A percentile compares a stretch with the other conserved stretches of the same genome.
These are phyloP conservation scores for Hypoxylon sp. DNA, from an alignment of 2,329 filamentous ascomycete genomes.

Conservation along the genomic window DNA sequence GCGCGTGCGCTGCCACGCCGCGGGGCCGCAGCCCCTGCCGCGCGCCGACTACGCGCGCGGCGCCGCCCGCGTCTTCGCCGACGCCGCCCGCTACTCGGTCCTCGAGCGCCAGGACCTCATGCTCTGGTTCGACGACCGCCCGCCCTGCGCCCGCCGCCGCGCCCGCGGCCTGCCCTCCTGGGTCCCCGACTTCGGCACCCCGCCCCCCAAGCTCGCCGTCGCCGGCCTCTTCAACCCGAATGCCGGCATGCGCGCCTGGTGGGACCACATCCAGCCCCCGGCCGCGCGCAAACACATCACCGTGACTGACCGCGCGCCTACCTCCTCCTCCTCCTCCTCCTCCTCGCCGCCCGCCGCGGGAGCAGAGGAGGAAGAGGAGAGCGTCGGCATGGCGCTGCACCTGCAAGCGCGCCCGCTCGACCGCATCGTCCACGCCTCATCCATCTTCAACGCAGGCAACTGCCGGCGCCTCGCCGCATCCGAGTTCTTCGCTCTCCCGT, in stretches of 20 bases:
- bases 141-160: conserved; percentile 30
- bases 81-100: conserved; percentile 34
- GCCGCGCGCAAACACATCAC: conserved; percentile 23
- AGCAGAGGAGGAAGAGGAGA: too few species aligned
- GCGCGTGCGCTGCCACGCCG: conserved; percentile 20
- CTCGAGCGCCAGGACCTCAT: conserved; percentile 39
- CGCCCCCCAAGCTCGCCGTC: neutral
- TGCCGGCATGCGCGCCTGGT: conserved; percentile 30
- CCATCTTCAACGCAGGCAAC: conserved; percentile 36
- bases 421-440: conserved; percentile 34
- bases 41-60: conserved; percentile 36
- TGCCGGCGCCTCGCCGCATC: conserved; percentile 19
- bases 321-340: neutral
- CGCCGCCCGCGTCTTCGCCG: conserved; percentile 31
- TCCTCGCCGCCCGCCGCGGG: too few species aligned
- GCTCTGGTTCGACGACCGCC: conserved; percentile 32
- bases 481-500: conserved; percentile 28
- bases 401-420: conserved; percentile 34
- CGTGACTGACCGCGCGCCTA: neutral
- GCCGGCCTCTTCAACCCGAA: conserved; percentile 1
- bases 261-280: conserved; percentile 20
- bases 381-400: conserved; percentile 10
- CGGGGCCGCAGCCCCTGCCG: conserved; percentile 34
- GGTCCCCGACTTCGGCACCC: conserved; percentile 37
- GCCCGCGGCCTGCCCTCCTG: conserved; percentile 35